Evolutionary conservation across 768 basidiomycete species (phyloP), one percentile per base, ranked within the genome.

Genomic region (Boletus tylopilopsis): DNA sequence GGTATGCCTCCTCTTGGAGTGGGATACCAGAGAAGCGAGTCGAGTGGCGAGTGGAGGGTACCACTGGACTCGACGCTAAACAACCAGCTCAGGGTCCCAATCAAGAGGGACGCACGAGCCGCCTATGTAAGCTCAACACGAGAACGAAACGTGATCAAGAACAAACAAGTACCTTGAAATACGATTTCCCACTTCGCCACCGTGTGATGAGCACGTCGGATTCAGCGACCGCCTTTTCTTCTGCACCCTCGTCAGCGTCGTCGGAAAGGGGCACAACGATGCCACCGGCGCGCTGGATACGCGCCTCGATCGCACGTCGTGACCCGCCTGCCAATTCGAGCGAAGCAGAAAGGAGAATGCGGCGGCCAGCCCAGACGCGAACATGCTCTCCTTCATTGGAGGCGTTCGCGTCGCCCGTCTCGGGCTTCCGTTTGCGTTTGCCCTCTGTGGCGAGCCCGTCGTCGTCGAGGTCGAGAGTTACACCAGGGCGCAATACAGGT

Each of bases 21-120:
- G 0, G 93, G 94, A 62, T 90, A 95, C 71, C 94, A 93, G 7
- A 94, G 70, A 2, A 95, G 73, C 38, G 90, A 85, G 49, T 87
- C 82, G 29, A 81, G 74, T 0, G 93, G 88, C 6, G 79, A 70
- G 9, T 80, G 73, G 5, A 88, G 60, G 0, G 76, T 67, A 3
- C 85, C 83, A 1, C 76, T 78, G 0, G 81, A 76, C 51, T 90
- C 78, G 6, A 90, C 84, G 61, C 86, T 81, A 64, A 90, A 90
- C 12, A 95, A 59, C 94, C 93, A 96, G 1, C 81, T 73, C 3
- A 94, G 73, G 0, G 85, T 90, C 0, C 87, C 94, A 18, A 97
- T 80, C 5, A 67, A 47, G 43, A 67, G 52, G 25, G 64, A 58
- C 13, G 55, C 50, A 7, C 56, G 67, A 13, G 80, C 76, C 15